A percentile compares a stretch with the other conserved stretches of the same genome.
Evolutionary conservation across 352 stramenopile species (phyloP).

Genomic region (Phytophthora multivora): DNA sequence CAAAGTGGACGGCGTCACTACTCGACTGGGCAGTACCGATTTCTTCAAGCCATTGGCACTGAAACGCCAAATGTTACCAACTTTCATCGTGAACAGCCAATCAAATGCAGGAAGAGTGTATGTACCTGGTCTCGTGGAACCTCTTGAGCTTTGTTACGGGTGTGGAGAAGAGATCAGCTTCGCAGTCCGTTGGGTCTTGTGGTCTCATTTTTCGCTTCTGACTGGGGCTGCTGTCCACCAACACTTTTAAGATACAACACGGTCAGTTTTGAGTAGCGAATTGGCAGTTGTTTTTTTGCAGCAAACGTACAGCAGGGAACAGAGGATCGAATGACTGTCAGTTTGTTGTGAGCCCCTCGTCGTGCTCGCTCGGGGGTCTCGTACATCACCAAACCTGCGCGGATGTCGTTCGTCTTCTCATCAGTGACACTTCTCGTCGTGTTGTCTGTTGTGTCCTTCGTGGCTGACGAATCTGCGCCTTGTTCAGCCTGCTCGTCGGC

Average conservation of each 20-base stretch:
- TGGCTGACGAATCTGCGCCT: neutral
- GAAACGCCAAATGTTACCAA: constrained; percentile 6
- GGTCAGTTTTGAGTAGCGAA: too few species aligned
- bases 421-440: constrained; percentile 6
- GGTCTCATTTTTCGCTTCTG: constrained; percentile 76
- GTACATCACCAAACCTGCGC: constrained; percentile 20
- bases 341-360: constrained; percentile 31
- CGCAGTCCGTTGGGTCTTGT: constrained; percentile 44
- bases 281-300: too few species aligned
- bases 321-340: constrained; percentile 12
- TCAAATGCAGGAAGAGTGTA: neutral
- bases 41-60: constrained; percentile 19
- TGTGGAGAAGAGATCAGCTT: constrained; percentile 35
- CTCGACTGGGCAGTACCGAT: constrained; percentile 5
- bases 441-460: neutral
- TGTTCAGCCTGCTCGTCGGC: constrained; percentile 15
- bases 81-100: constrained; percentile 10
- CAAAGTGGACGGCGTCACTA: constrained; percentile 60
- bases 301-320: constrained; percentile 35
- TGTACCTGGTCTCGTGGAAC: constrained; percentile 55
- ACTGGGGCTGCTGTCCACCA: constrained; percentile 61
- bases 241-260: constrained; percentile 13
- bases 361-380: constrained; percentile 56
- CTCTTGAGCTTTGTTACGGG: constrained; percentile 57
- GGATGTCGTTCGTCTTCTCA: constrained; percentile 6